Evolutionary conservation across 2,329 filamentous ascomycete species (phyloP), one percentile per base, ranked within the genome.

Genomic region (Sporothrix brunneoviolacea): DNA sequence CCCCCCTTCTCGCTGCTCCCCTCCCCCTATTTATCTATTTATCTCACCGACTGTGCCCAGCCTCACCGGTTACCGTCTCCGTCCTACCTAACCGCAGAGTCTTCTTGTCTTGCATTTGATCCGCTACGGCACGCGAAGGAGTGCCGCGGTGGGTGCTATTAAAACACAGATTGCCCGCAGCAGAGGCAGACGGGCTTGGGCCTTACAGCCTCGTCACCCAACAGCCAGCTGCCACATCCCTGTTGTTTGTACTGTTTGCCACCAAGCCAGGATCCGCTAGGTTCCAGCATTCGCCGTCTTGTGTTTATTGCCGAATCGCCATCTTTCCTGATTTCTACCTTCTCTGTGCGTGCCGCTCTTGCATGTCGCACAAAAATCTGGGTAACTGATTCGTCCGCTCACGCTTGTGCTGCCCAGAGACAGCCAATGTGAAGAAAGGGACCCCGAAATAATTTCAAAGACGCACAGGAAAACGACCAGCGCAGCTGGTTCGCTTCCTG

Each of bases 121-220:
- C 36, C 15, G n/a, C 36, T 5, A 9, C 36, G 36, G 16, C 4
- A 38, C n/a, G 19, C 36, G n/a, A 28, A 5, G 10, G 10, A 28
- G 24, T 28, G 10, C 10, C 24, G 24, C 6, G 24, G 24, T 6
- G 24, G 24, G 6, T 10, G 24, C 24, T 6, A 28, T 28, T 10
- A 10, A 21, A n/a, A 9, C 16, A 12, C 16, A 4, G n/a, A 19
- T 16, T 38, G 36, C 15, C 9, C n/a, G 18, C 24, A 28, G 24
- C 24, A 28, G 24, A 5, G 10, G 7, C n/a, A 16, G 8, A 5
- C n/a, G 7, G 13, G 4, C 4, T 16, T 8, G 12, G 16, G n/a
- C 8, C 13, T 5, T 12, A 19, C 36, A 21, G n/a, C 36, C 36
- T 21, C 12, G 30, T 27, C 13, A 3, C 56, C 13, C 55, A 95